phyloP scores from a whole-genome alignment of 1,284 basidiomycete genomes.

The Naganishia liquefaciens region DNA sequence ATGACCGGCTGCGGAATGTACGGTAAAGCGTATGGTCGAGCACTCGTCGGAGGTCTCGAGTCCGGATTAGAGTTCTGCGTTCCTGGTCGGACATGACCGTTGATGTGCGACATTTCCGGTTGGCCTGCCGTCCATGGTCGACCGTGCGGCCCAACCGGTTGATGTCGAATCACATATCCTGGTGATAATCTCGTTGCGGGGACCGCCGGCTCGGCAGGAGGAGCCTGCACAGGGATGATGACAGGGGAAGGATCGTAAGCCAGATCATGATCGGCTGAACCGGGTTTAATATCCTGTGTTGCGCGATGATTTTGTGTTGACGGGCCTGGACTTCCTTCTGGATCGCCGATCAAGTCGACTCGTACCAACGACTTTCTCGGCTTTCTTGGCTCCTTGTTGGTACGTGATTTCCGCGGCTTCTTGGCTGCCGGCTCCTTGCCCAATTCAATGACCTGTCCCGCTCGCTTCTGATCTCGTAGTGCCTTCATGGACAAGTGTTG shows the following conservation, averaged over 20 bases:
- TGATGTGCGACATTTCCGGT: conserved; percentile 5
- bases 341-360: not conserved
- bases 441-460: conserved; percentile 53
- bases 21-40: not conserved
- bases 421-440: conserved; percentile 45
- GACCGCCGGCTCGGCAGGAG: not conserved
- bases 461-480: conserved; percentile 51
- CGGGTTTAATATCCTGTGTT: too few relatives aligned
- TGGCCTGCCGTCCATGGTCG: conserved; percentile 16
- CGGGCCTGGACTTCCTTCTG: conserved; percentile 22
- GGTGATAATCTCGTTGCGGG: conserved; percentile 15
- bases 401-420: not conserved
- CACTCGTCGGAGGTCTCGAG: conserved; percentile 10
- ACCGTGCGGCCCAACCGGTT: conserved; percentile 23
- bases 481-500: conserved; percentile 64
- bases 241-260: not conserved
- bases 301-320: conserved; percentile 17
- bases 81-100: conserved; percentile 1
- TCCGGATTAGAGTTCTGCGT: conserved; percentile 17
- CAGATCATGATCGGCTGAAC: not conserved
- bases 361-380: conserved; percentile 34
- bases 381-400: conserved; percentile 40
- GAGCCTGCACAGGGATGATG: too few relatives aligned
- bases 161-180: conserved; percentile 4
- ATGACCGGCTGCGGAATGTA: conserved; percentile 15